Base-by-base conservation (phyloP, 2,329 filamentous ascomycete genomes). In the Claviceps digitariae region DNA sequence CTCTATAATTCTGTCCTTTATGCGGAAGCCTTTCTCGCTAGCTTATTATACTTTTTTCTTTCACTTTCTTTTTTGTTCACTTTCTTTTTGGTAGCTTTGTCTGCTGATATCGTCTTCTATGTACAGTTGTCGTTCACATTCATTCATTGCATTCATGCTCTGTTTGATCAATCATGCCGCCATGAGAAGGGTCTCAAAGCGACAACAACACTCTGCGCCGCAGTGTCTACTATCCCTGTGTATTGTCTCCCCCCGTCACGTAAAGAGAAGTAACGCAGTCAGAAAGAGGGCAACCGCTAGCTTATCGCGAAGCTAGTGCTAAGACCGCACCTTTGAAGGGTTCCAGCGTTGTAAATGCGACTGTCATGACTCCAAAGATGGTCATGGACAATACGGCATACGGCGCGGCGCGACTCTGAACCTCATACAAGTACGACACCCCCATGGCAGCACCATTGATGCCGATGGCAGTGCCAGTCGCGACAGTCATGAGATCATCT, bases 401-500 rank as follows among this genome's bases (percentile, higher is more conserved):
- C 0, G 78, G 76, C 2, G 76, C 76, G 3, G 77, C 74, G 1
- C 68, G 70, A 57, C 74, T 78, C 52, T 68, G 68, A 8, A 69
- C 71, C 62, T 80, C 76, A 53, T 81, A 79, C 15, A 81, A 67
- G 55, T 78, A 76, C 0, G 78, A 72, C 0, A 78, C 78, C 2
- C 78, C 78, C 76, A 82, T 79, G 3, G 78, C 78, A 0, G 77
- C 77, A 1, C 76, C 76, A 57, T 81, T 82, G 66, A 81, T 73
- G 3, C 78, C 78, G 49, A 80, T 70, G 0, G 76, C 69, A 38
- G 77, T 69, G 38, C 78, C 78, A 0, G 73, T 67, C 0, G 76
- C 76, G 2, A 80, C 70, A 0, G 68, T 72, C 2, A 62, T 54
- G 0, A 71, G 51, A 13, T 57, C 62, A 52, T 69, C 66, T 20